These are phyloP conservation scores for Hyaloperonospora arabidopsidis DNA, from an alignment of 352 stramenopile genomes.

Conservation along the genomic window DNA sequence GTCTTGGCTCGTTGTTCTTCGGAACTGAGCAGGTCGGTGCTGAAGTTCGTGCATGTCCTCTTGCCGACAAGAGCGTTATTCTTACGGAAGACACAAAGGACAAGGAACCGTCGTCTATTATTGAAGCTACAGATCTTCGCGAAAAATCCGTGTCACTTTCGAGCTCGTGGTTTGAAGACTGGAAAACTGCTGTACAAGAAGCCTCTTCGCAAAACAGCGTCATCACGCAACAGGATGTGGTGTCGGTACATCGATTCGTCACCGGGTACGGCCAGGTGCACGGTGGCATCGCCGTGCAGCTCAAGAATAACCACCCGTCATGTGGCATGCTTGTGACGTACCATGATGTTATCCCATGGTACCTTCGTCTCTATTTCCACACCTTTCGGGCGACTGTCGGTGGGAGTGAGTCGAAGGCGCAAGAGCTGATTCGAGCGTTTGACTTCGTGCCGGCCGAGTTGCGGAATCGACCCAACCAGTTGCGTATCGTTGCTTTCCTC, in stretches of 20 bases:
- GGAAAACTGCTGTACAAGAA: slow-evolving; percentile 13
- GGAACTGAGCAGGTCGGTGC: slow-evolving; percentile 8
- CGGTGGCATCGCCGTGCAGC: slow-evolving; percentile 58
- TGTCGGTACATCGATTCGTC: slow-evolving; percentile 65
- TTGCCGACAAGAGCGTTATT: slow-evolving; percentile 35
- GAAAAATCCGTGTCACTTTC: slow-evolving; percentile 8
- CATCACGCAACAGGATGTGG: slow-evolving; percentile 24
- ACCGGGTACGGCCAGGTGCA: slow-evolving; percentile 69
- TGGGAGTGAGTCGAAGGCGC: slow-evolving; percentile 9
- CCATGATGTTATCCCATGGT: slow-evolving; percentile 76
- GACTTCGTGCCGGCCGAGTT: slow-evolving; percentile 57
- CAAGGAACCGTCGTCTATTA: neutral
- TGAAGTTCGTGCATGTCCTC: slow-evolving; percentile 31
- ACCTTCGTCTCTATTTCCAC: slow-evolving; percentile 70
- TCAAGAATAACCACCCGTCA: slow-evolving; percentile 47
- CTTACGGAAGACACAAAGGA: slow-evolving; percentile 21
- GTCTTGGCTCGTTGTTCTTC: slow-evolving; percentile 44
- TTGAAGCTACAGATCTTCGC: slow-evolving; percentile 22
- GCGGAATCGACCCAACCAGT: slow-evolving; percentile 46
- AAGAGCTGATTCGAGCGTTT: slow-evolving; percentile 22
- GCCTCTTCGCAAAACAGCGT: slow-evolving; percentile 7
- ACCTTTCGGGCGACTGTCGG: slow-evolving; percentile 32
- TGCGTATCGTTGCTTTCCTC: slow-evolving; percentile 44
- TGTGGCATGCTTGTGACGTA: slow-evolving; percentile 57
- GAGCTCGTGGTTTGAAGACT: slow-evolving; percentile 22